Base-by-base conservation (phyloP, 2,329 filamentous ascomycete species). In the Metarhizium brunneum region DNA sequence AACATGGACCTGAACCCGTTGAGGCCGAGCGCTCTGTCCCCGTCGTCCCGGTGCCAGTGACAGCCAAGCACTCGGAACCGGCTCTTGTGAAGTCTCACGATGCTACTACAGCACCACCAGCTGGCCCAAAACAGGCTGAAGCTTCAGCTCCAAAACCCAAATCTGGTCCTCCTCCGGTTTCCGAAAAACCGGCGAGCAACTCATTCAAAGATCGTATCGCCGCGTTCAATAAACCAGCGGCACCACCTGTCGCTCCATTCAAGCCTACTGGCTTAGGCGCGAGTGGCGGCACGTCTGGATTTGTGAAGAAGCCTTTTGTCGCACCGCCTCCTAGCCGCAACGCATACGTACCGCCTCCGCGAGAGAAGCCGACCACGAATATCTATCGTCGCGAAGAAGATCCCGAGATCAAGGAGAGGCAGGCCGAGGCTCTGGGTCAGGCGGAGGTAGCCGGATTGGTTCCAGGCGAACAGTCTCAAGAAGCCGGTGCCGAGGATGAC, bases 251-350 rank as follows among this genome's bases (percentile, higher is more conserved):
- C 58, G 83, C 90, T n/a, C 94, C 94, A 1, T 92, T 95, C 74
- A 95, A 95, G 68, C 90, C 91, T 20, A 79, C 80, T 57, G 83
- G 83, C 2, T 73, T 86, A 30, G 72, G 78, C 56, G 75, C 79
- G 35, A 79, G 79, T 47, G 57, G 65, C 18, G 59, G 82, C 57
- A 76, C 80, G 50, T 79, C 80, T 59, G 79, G 79, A 54, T 97
- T 97, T 66, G 85, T 99, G 71, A 96, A 92, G 79, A 97, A 97
- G 72, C 91, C 92, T 0, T 99, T 96, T 65, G 92, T 99, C 56
- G 90, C 94, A 3, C 91, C 94, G 53, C 94, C 94, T 18, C 94
- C 94, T 0, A 96, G 91, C 70, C 87, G 90, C 62, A 87, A 96
- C 74, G 88, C 92, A 29, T 99, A 90, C 65, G 81, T 99, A 10